Conservation (phyloP, 164 flowering plant genomes). For the Vitis riparia region DNA sequence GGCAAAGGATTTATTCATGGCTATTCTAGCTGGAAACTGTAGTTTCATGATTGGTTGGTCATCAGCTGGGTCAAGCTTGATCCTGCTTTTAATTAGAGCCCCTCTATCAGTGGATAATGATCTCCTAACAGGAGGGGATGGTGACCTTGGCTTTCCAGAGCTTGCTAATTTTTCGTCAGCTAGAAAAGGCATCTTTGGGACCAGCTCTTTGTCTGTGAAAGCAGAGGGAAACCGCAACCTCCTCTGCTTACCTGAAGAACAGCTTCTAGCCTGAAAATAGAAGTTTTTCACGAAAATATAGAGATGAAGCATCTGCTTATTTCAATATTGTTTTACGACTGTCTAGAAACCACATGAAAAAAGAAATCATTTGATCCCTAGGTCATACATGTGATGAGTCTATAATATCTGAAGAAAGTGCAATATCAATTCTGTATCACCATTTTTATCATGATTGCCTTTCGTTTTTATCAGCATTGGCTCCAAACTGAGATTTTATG, state of each 20-base stretch:
- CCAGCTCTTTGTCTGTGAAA: constrained; percentile 49
- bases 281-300: neutral
- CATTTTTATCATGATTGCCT: too few species aligned
- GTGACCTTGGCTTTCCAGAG: constrained; percentile 50
- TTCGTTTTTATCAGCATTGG: too few species aligned
- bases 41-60: constrained; percentile 36
- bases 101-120: constrained; percentile 79
- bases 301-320: neutral
- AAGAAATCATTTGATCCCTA: neutral
- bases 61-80: constrained; percentile 43
- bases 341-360: neutral
- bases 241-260: constrained; percentile 81
- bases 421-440: too few species aligned
- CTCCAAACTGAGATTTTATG: neutral
- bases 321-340: neutral
- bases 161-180: constrained; percentile 41
- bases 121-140: constrained; percentile 80
- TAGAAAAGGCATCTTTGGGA: constrained; percentile 39
- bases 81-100: constrained; percentile 41
- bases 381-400: neutral
- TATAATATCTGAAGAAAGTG: neutral
- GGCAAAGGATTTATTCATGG: constrained; percentile 45
- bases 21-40: constrained; percentile 50
- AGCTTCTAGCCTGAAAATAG: constrained; percentile 59
- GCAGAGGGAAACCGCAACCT: constrained; percentile 52